Conservation (phyloP, 768 basidiomycete species). For the Tubosaeta sp. region DNA sequence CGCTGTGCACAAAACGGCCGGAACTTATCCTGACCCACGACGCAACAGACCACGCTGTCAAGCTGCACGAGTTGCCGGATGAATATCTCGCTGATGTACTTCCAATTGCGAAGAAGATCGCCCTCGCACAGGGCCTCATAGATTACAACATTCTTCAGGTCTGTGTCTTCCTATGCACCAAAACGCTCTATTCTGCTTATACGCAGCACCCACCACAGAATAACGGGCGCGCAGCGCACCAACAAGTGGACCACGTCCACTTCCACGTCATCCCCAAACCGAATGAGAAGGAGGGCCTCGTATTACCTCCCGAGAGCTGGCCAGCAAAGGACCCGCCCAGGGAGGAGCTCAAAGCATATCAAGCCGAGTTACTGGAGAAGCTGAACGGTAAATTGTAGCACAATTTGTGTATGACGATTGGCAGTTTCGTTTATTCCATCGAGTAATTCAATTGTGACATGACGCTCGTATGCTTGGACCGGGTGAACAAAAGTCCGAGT, state of each 20-base stretch:
- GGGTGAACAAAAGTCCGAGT: no score
- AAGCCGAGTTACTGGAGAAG: slow-evolving; percentile 15
- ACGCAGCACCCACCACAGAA: slow-evolving; percentile 38
- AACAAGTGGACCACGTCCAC: slow-evolving; percentile 82
- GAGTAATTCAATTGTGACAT: no score
- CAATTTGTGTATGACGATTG: not conserved
- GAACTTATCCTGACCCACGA: not conserved
- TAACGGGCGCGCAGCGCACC: slow-evolving; percentile 63
- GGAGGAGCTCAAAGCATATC: slow-evolving; percentile 24
- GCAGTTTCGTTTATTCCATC: no score
- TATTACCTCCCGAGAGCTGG: slow-evolving; percentile 58
- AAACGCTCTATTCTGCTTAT: not conserved
- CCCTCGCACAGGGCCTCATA: slow-evolving; percentile 62
- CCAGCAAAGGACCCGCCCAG: slow-evolving; percentile 13
- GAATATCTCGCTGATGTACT: slow-evolving; percentile 74
- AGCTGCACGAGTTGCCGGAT: slow-evolving; percentile 85
- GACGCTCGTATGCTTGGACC: no score
- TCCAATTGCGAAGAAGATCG: slow-evolving; percentile 85
- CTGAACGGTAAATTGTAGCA: slow-evolving; percentile 19
- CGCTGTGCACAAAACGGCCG: no score
- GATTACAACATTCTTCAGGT: slow-evolving; percentile 88
- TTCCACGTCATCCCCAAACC: slow-evolving; percentile 96
- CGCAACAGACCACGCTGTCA: slow-evolving; percentile 79
- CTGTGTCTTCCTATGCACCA: not conserved
- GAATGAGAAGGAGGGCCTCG: slow-evolving; percentile 63